Conservation (phyloP, 1,284 basidiomycete species). For the Peniophora sp. region DNA sequence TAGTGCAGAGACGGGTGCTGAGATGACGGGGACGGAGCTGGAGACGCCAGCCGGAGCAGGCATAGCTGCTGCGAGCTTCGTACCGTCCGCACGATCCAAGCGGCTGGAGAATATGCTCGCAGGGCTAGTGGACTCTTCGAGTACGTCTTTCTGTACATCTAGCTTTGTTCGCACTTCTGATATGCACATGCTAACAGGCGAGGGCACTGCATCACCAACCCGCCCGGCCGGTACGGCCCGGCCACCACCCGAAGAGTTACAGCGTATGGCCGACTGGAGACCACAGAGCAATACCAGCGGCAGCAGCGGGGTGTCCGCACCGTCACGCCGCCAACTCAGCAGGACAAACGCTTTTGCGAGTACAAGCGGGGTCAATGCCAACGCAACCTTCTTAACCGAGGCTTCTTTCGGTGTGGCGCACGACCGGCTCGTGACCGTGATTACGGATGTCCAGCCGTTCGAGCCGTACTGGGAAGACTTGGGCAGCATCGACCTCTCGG, state of each 20-base stretch:
- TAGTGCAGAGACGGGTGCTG: constrained; percentile 15
- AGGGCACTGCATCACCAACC: constrained; percentile 51
- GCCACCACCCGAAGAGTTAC: not conserved
- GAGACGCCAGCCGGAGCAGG: constrained; percentile 2
- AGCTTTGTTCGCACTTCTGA: not conserved
- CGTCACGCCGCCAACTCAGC: constrained; percentile 37
- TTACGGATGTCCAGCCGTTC: constrained; percentile 94
- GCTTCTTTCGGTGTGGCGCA: constrained; percentile 92
- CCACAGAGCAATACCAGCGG: not conserved
- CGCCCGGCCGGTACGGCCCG: constrained; percentile 28
- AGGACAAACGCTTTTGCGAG: constrained; percentile 26
- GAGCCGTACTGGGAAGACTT: constrained; percentile 92
- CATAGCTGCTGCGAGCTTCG: constrained; percentile 15
- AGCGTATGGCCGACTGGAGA: not conserved
- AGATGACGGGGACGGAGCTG: constrained; percentile 14
- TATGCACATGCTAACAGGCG: constrained; percentile 25
- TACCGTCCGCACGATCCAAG: constrained; percentile 65
- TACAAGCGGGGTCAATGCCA: constrained; percentile 26
- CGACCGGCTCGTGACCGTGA: constrained; percentile 84
- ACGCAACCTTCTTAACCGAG: constrained; percentile 86
- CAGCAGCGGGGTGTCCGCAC: not conserved
- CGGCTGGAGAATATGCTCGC: constrained; percentile 71
- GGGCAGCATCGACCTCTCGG: constrained; percentile 68
- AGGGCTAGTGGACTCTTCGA: constrained; percentile 44
- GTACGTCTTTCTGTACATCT: not conserved